These are phyloP conservation scores for Parascedosporium putredinis DNA, from an alignment of 2,329 filamentous ascomycete species.

Conservation along the genomic window DNA sequence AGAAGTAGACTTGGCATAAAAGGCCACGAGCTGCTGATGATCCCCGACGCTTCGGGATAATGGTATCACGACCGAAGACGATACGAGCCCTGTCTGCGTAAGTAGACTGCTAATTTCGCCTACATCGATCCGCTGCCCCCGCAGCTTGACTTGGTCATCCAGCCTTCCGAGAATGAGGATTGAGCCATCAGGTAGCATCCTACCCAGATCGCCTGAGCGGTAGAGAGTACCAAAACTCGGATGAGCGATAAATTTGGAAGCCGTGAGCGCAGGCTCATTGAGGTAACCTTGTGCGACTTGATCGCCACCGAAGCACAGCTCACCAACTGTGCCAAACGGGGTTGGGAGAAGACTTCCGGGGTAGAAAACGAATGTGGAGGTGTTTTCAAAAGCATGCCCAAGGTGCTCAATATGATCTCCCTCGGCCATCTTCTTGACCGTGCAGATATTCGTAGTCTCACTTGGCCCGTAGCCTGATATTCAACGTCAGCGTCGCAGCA, in stretches of 20 bases:
- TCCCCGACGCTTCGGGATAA: constrained; percentile 28
- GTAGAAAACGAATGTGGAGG: constrained; percentile 57
- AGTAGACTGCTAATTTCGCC: constrained; percentile 58
- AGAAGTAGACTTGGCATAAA: constrained; percentile 42
- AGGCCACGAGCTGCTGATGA: constrained; percentile 51
- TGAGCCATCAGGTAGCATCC: constrained; percentile 66
- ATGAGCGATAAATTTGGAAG: constrained; percentile 59
- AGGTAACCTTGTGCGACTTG: constrained; percentile 72
- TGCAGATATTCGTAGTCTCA: constrained; percentile 83
- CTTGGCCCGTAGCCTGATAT: constrained; percentile 63
- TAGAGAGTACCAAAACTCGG: constrained; percentile 63
- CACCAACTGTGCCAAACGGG: constrained; percentile 64
- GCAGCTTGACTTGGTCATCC: constrained; percentile 73
- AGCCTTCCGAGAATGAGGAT: constrained; percentile 62
- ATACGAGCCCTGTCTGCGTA: constrained; percentile 37
- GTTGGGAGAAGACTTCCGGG: constrained; percentile 38
- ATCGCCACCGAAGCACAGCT: constrained; percentile 77
- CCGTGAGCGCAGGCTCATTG: constrained; percentile 50
- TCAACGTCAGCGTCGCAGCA: constrained; percentile 4
- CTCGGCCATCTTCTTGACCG: constrained; percentile 51
- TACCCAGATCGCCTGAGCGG: constrained; percentile 70
- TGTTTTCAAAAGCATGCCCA: constrained; percentile 65
- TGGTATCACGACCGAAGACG: constrained; percentile 56
- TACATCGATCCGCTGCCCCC: constrained; percentile 71
- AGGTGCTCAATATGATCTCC: constrained; percentile 61